Evolutionary conservation across 2,329 filamentous ascomycete species (phyloP).

Genomic region (Hymenoscyphus scutula): DNA sequence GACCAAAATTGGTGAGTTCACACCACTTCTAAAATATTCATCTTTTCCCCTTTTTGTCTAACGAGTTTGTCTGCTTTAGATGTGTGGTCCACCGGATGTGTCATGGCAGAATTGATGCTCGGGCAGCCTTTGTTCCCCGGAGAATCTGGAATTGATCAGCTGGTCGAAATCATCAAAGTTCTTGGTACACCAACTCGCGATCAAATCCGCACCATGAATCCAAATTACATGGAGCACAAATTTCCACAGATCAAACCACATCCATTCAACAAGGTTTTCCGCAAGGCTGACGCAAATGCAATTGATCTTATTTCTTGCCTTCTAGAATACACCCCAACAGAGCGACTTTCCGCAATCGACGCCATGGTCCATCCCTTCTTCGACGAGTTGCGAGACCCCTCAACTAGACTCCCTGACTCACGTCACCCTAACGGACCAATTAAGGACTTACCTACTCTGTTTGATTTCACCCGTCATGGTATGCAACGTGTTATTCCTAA

Average conservation of each 20-base stretch:
- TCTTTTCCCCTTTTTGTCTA: not conserved
- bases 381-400: constrained; percentile 91
- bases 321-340: constrained; percentile 95
- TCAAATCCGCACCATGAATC: constrained; percentile 99
- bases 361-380: constrained; percentile 99
- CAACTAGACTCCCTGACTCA: constrained; percentile 87
- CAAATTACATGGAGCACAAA: constrained; percentile 99
- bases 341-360: constrained; percentile 88
- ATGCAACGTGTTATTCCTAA: constrained; percentile 30
- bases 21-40: not conserved
- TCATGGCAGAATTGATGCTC: constrained; percentile 99
- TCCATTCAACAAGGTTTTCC: constrained; percentile 98
- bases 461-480: constrained; percentile 95
- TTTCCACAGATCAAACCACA: constrained; percentile 99
- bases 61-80: constrained; percentile 52
- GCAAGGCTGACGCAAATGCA: constrained; percentile 88
- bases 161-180: constrained; percentile 99
- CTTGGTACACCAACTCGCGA: constrained; percentile 93
- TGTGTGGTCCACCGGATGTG: constrained; percentile 98
- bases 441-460: constrained; percentile 81
- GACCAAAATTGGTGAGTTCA: constrained; percentile 89
- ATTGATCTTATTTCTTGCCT: constrained; percentile 93
- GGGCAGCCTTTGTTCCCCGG: constrained; percentile 97
- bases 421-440: constrained; percentile 78
- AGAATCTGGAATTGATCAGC: constrained; percentile 96